Percentiles rank a stretch among this genome's conserved stretches.
Conservation (phyloP, 208 protist species). For the Leishmania turanica region DNA sequence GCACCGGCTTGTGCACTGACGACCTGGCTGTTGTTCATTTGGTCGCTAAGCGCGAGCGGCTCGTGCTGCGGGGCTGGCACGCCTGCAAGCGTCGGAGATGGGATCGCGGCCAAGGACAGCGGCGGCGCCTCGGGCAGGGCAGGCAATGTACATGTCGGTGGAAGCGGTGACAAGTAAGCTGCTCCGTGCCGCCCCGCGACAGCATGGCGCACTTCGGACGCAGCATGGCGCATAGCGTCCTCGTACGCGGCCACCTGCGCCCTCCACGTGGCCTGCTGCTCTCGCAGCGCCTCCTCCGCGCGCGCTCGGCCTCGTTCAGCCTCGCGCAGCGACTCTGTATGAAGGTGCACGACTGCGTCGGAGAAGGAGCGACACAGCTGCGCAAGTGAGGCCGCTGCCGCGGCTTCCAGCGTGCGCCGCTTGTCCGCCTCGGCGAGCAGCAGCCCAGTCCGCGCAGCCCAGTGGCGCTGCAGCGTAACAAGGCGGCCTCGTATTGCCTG, state of each 20-base stretch:
- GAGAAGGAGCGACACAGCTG: background rate
- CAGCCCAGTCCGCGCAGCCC: slow-evolving; percentile 6
- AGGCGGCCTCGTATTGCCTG: slow-evolving; percentile 9
- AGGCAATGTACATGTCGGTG: background rate
- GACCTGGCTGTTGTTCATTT: background rate
- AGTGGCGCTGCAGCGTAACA: slow-evolving; percentile 3
- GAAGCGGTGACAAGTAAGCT: background rate
- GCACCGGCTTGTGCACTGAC: background rate
- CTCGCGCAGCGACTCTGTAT: background rate
- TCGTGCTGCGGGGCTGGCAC: background rate
- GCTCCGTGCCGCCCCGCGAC: background rate
- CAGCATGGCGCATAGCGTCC: slow-evolving; percentile 44
- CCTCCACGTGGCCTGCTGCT: slow-evolving; percentile 16
- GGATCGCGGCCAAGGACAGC: background rate
- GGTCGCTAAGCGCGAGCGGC: background rate
- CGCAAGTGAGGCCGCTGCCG: background rate
- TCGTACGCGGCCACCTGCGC: slow-evolving; percentile 30
- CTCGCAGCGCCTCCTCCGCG: slow-evolving; percentile 3
- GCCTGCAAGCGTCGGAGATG: background rate
- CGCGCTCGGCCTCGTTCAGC: background rate
- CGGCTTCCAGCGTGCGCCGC: background rate
- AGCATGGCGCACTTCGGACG: slow-evolving; percentile 25
- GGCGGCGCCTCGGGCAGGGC: background rate
- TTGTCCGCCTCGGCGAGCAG: slow-evolving; percentile 13
- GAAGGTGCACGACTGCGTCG: background rate